phyloP scores from a whole-genome alignment of 2,329 filamentous ascomycete genomes.

The Colletotrichum incanum region DNA sequence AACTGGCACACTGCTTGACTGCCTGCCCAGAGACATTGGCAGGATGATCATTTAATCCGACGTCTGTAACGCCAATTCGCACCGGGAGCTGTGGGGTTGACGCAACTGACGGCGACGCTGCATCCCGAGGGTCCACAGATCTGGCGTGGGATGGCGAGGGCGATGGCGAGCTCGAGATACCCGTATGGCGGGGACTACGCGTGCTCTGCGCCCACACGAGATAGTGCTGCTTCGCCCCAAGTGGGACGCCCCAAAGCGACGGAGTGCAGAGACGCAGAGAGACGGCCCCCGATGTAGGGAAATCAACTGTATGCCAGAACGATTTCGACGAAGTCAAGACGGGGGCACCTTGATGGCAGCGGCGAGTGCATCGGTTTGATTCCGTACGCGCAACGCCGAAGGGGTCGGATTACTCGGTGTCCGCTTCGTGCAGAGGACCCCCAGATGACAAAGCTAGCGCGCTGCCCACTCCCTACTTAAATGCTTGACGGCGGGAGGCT shows the following conservation, averaged over 20 bases:
- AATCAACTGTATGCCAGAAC: not conserved
- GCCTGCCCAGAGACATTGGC: constrained; percentile 18
- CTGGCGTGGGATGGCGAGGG: constrained; percentile 31
- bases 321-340: not conserved
- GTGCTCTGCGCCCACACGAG: constrained; percentile 36
- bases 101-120: constrained; percentile 5
- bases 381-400: not conserved
- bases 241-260: constrained; percentile 5
- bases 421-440: not conserved
- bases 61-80: constrained; percentile 17
- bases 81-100: constrained; percentile 22
- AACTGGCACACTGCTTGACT: constrained; percentile 11
- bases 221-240: constrained; percentile 28
- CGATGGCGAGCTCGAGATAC: constrained; percentile 27
- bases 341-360: not conserved
- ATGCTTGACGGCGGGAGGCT: constrained; percentile 34
- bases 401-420: constrained; percentile 8
- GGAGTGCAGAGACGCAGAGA: not conserved
- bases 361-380: not conserved
- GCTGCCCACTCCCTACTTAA: constrained; percentile 14
- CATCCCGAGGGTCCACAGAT: constrained; percentile 28
- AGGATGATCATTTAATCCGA: constrained; percentile 34
- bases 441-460: constrained; percentile 12
- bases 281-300: not conserved
- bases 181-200: constrained; percentile 30